phyloP scores from a whole-genome alignment of 1,139 yeast species.

The Zygosaccharomyces pseudobailii region DNA sequence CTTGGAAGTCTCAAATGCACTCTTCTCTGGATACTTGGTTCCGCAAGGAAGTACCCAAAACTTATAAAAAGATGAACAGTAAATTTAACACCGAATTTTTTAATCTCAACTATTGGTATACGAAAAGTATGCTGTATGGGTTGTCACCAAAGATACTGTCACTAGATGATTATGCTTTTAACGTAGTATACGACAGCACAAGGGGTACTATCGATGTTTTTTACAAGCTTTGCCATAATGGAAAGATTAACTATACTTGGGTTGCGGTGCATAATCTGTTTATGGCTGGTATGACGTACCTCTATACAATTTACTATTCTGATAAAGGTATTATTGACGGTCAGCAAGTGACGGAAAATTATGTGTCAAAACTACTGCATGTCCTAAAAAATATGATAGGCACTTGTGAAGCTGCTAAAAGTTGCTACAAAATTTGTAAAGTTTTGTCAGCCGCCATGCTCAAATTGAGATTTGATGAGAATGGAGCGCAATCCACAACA shows the following conservation, averaged over 20 bases:
- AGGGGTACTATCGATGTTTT: slow-evolving; percentile 63
- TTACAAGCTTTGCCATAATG: slow-evolving; percentile 48
- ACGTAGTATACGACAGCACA: slow-evolving; percentile 59
- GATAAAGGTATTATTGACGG: slow-evolving; percentile 47
- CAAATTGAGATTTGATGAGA: slow-evolving; percentile 49
- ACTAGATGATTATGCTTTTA: slow-evolving; percentile 50
- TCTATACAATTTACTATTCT: slow-evolving; percentile 71
- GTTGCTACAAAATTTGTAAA: slow-evolving; percentile 68
- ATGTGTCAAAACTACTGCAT: slow-evolving; percentile 53
- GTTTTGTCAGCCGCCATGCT: slow-evolving; percentile 68
- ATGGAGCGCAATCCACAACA: slow-evolving; percentile 1
- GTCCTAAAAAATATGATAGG: slow-evolving; percentile 60
- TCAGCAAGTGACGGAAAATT: slow-evolving; percentile 49
- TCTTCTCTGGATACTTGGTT: slow-evolving; percentile 58
- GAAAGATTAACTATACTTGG: slow-evolving; percentile 81
- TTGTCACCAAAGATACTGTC: slow-evolving; percentile 64
- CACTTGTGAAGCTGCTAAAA: slow-evolving; percentile 72
- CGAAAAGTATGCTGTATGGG: slow-evolving; percentile 68
- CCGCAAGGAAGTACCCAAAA: slow-evolving; percentile 49
- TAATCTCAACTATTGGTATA: slow-evolving; percentile 70
- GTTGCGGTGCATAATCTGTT: slow-evolving; percentile 85
- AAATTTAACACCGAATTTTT: slow-evolving; percentile 67
- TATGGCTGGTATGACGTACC: slow-evolving; percentile 82
- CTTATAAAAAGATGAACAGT: slow-evolving; percentile 61
- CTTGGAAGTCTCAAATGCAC: slow-evolving; percentile 56